These are phyloP conservation scores for Climacium dendroides DNA, from an alignment of 225 moss, liverwort and hornwort species.

Conservation along the genomic window DNA sequence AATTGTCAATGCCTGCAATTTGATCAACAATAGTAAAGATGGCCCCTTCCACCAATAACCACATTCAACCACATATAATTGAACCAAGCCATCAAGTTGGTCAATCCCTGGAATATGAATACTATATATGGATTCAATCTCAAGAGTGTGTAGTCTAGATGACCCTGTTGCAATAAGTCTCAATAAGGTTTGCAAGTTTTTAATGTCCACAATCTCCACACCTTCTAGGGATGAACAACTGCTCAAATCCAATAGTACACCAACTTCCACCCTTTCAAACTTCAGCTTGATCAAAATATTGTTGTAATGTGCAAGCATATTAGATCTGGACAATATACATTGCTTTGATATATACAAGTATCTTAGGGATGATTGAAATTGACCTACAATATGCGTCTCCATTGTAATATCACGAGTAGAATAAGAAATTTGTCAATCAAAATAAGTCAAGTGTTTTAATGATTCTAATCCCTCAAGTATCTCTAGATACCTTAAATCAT, in stretches of 20 bases:
- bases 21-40: neutral
- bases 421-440: neutral
- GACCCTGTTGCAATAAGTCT: neutral
- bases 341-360: neutral
- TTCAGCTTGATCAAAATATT: neutral
- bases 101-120: neutral
- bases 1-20: neutral
- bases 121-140: neutral
- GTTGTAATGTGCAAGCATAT: neutral
- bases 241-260: neutral
- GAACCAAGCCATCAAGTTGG: neutral
- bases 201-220: neutral
- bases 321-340: neutral
- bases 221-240: neutral
- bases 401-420: neutral
- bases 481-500: neutral
- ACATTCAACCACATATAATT: neutral
- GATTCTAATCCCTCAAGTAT: neutral
- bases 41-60: neutral
- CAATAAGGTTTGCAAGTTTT: neutral
- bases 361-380: neutral
- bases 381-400: neutral
- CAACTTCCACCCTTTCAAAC: neutral
- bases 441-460: neutral
- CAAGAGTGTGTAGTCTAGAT: neutral